These are phyloP conservation scores for Magnaporthiopsis incrustans DNA, from an alignment of 2,329 filamentous ascomycete species.

Conservation along the genomic window DNA sequence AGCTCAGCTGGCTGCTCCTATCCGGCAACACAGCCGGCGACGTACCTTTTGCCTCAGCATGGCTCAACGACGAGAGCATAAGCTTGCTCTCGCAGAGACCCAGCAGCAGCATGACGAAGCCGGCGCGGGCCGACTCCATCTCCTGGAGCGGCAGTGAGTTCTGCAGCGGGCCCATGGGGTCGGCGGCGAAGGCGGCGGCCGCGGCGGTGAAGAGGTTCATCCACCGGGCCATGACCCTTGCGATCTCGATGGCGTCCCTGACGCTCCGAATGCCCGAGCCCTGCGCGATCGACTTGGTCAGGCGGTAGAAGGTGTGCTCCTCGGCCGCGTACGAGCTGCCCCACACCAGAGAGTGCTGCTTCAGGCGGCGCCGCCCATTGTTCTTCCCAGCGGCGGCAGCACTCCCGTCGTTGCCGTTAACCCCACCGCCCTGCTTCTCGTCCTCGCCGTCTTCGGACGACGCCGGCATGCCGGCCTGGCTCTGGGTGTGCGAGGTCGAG, in stretches of 20 bases:
- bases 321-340: slow-evolving; percentile 56
- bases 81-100: slow-evolving; percentile 52
- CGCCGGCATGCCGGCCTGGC: slow-evolving; percentile 12
- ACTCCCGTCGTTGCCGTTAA: neutral
- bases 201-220: slow-evolving; percentile 49
- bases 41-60: slow-evolving; percentile 43
- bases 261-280: slow-evolving; percentile 38
- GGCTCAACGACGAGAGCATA: slow-evolving; percentile 44
- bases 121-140: slow-evolving; percentile 52
- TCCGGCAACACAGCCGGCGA: neutral
- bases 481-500: slow-evolving; percentile 40
- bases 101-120: slow-evolving; percentile 55
- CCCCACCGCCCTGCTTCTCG: slow-evolving; percentile 2
- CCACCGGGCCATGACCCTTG: slow-evolving; percentile 46
- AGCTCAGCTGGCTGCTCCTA: slow-evolving; percentile 11
- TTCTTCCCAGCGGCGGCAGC: slow-evolving; percentile 7
- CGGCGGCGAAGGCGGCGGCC: slow-evolving; percentile 38
- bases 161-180: slow-evolving; percentile 37
- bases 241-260: slow-evolving; percentile 41
- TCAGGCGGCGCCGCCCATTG: slow-evolving; percentile 10
- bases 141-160: slow-evolving; percentile 41
- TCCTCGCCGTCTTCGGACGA: slow-evolving; percentile 8
- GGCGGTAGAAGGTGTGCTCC: slow-evolving; percentile 87
- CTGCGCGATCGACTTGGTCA: slow-evolving; percentile 74
- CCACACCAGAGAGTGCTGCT: slow-evolving; percentile 34